Conservation (phyloP, 352 stramenopile genomes). For the Globisporangium mamillatum region DNA sequence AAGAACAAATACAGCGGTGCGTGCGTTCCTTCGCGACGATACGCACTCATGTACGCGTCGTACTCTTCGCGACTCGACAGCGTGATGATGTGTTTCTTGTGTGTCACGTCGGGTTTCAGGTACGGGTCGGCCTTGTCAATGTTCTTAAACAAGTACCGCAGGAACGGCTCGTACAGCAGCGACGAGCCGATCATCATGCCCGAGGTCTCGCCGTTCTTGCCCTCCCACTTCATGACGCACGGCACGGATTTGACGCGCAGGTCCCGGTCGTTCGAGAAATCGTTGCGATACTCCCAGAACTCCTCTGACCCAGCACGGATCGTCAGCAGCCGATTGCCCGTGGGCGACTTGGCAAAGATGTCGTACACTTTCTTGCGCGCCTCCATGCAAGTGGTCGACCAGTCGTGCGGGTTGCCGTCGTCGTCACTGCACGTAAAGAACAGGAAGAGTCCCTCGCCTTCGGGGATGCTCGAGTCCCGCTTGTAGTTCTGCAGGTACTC, state of each 20-base stretch:
- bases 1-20: slow-evolving; percentile 65
- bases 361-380: slow-evolving; percentile 51
- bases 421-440: slow-evolving; percentile 68
- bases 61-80: slow-evolving; percentile 43
- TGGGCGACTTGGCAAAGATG: slow-evolving; percentile 52
- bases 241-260: slow-evolving; percentile 62
- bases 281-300: slow-evolving; percentile 53
- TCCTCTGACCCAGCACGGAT: slow-evolving; percentile 51
- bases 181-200: slow-evolving; percentile 48
- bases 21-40: slow-evolving; percentile 30
- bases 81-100: slow-evolving; percentile 56
- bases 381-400: slow-evolving; percentile 40
- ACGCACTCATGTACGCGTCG: slow-evolving; percentile 32
- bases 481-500: slow-evolving; percentile 47
- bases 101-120: slow-evolving; percentile 33
- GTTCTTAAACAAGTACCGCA: slow-evolving; percentile 71
- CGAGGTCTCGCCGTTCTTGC: slow-evolving; percentile 44
- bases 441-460: slow-evolving; percentile 48
- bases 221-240: slow-evolving; percentile 62
- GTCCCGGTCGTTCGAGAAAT: slow-evolving; percentile 54
- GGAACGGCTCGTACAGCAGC: slow-evolving; percentile 47
- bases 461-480: slow-evolving; percentile 15
- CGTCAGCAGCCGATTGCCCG: slow-evolving; percentile 50
- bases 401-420: slow-evolving; percentile 41
- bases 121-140: slow-evolving; percentile 39